These are phyloP conservation scores for Xylaria sp. DNA, from an alignment of 2,329 filamentous ascomycete genomes.

Conservation along the genomic window DNA sequence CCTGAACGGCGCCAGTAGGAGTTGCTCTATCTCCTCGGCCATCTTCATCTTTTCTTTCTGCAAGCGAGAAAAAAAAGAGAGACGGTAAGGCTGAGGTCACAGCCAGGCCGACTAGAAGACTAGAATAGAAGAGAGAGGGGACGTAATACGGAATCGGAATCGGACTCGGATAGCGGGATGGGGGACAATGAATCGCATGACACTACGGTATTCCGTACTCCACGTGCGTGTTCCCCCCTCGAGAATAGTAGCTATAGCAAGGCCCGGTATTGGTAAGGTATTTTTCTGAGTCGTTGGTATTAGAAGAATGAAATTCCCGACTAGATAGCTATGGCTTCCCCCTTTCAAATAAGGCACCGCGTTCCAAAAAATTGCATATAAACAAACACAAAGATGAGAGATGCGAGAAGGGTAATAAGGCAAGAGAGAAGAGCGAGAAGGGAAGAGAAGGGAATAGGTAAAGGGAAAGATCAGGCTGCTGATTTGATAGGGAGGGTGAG, in stretches of 20 bases:
- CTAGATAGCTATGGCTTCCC: no score
- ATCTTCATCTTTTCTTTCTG: conserved; percentile 16
- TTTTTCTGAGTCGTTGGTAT: neutral
- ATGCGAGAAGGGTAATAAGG: neutral
- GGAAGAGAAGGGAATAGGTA: neutral
- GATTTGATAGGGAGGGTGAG: conserved; percentile 1
- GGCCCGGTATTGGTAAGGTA: neutral
- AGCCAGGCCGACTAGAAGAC: neutral
- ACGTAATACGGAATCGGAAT: neutral
- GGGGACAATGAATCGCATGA: neutral
- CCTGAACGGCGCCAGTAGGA: conserved; percentile 47
- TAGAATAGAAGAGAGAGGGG: no score
- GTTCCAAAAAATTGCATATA: neutral
- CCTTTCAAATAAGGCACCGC: no score
- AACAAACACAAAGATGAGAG: neutral
- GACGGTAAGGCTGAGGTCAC: neutral
- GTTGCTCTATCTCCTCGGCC: conserved; percentile 33
- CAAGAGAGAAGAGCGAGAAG: conserved; percentile 1
- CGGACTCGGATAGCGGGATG: neutral
- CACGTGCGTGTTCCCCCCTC: neutral
- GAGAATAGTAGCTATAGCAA: neutral
- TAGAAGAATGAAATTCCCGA: no score
- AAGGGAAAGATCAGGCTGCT: neutral
- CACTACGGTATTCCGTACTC: neutral
- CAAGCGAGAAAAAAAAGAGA: neutral